Conservation (phyloP, 345 rosid genomes). For the Salix arbutifolia region DNA sequence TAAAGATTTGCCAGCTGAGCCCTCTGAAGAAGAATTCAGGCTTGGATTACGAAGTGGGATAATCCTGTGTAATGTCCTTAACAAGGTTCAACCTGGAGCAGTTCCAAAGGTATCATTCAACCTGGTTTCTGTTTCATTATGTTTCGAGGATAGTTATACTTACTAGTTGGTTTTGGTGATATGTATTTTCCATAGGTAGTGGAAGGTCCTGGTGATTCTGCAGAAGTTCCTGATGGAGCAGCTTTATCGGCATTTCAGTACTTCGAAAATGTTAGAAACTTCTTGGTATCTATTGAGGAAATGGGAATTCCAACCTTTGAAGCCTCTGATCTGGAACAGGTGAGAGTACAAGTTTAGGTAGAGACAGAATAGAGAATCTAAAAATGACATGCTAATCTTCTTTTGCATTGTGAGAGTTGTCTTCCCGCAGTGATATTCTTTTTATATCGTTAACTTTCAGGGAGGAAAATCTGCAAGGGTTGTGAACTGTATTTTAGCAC, state of each 20-base stretch:
- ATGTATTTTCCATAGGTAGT: constrained; percentile 16
- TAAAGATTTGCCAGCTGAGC: constrained; percentile 31
- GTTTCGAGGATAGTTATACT: background rate
- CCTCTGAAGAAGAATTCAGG: constrained; percentile 35
- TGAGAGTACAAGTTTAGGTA: background rate
- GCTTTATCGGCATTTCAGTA: constrained; percentile 35
- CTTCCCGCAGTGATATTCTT: background rate
- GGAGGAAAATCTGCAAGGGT: constrained; percentile 30
- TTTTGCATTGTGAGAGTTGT: background rate
- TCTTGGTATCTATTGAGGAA: constrained; percentile 28
- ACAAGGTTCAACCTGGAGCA: constrained; percentile 33
- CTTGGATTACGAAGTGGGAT: constrained; percentile 31
- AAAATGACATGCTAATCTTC: background rate
- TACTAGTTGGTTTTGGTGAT: background rate
- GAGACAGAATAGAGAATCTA: background rate
- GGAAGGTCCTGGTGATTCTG: constrained; percentile 31
- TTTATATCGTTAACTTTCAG: constrained; percentile 16
- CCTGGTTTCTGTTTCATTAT: background rate
- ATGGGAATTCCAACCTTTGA: constrained; percentile 32
- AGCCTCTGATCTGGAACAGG: constrained; percentile 29
- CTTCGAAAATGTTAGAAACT: constrained; percentile 32
- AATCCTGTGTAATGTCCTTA: constrained; percentile 27
- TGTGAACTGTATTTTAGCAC: constrained; percentile 29
- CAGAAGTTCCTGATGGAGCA: constrained; percentile 24
- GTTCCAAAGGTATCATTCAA: constrained; percentile 25